These are phyloP conservation scores for Crucibulum laeve DNA, from an alignment of 768 basidiomycete genomes.

Conservation along the genomic window DNA sequence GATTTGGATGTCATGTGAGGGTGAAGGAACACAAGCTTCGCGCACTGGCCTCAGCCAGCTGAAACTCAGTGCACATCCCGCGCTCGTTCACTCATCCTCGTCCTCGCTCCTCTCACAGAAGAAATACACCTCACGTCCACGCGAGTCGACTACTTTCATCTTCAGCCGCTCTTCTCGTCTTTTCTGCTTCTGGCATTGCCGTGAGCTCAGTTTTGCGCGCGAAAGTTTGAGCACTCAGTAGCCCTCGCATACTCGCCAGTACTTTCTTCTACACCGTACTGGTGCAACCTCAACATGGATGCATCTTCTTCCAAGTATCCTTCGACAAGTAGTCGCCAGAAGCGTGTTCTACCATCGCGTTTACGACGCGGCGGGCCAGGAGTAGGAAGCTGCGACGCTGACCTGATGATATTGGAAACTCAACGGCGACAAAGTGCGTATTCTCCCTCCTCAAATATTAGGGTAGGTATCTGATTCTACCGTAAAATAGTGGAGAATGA, in stretches of 20 bases:
- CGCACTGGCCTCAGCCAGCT: no score
- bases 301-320: conserved; percentile 29
- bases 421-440: conserved; percentile 71
- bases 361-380: conserved; percentile 78
- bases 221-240: background rate
- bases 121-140: no score
- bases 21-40: no score
- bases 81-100: no score
- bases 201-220: no score
- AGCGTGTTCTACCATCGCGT: conserved; percentile 79
- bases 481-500: conserved; percentile 59
- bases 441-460: conserved; percentile 3
- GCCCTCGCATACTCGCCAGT: background rate
- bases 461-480: conserved; percentile 1
- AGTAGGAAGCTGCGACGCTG: conserved; percentile 73
- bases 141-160: no score
- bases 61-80: no score
- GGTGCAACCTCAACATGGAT: conserved; percentile 24
- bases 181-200: no score
- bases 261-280: conserved; percentile 2
- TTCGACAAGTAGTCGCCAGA: conserved; percentile 46
- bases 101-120: no score
- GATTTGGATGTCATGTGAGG: no score
- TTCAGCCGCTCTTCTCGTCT: background rate
- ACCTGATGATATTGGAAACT: conserved; percentile 81